Evolutionary conservation across 306 rosid species (phyloP), one percentile per base, ranked within the genome.

Genomic region (Dalbergia cochinchinensis): DNA sequence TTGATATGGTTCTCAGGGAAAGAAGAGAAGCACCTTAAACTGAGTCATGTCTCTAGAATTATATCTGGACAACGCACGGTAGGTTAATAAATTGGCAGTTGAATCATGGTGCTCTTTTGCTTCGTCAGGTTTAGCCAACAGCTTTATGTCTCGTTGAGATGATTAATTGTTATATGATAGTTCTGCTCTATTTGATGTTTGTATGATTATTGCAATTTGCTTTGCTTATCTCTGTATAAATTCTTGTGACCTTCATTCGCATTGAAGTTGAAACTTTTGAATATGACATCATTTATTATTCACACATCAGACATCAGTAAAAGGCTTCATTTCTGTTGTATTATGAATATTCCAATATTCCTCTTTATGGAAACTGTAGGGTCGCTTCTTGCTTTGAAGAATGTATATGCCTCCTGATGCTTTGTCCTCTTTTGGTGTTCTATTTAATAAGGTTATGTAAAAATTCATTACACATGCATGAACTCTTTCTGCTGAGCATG

Each of bases 61-160:
- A 95, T 93, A 65, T 93, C 99, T 50, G 99, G 99, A 82, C 99
- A 95, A 61, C 98, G 99, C 82, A 95, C 99, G 48, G 99, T 95
- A 88, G 86, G 93, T 82, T 82, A 77, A 74, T 68, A 15, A 77
- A 61, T 69, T 78, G 72, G 60, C 61, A 63, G 61, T 77, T 34
- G 57, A 68, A 78, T 69, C 50, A 50, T 74, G 67, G 44, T 77
- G 41, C 78, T 67, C 50, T 60, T 82, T 31, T 80, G 79, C 73
- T 69, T 53, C 65, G 53, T 83, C 65, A 63, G 44, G 67, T 61
- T 69, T 80, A 77, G 75, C 33, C 51, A 63, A 74, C 77, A 13
- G 59, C 55, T 41, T 31, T 55, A 20, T 72, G 64, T 58, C 59
- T n/a, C 63, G 45, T 44, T 69, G 63, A 62, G 76, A 78, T 63